Percentiles rank a stretch among this genome's conserved stretches.
phyloP scores from a whole-genome alignment of 202 grass and related monocot species.

The Bolboschoenoplectus hybrid region DNA sequence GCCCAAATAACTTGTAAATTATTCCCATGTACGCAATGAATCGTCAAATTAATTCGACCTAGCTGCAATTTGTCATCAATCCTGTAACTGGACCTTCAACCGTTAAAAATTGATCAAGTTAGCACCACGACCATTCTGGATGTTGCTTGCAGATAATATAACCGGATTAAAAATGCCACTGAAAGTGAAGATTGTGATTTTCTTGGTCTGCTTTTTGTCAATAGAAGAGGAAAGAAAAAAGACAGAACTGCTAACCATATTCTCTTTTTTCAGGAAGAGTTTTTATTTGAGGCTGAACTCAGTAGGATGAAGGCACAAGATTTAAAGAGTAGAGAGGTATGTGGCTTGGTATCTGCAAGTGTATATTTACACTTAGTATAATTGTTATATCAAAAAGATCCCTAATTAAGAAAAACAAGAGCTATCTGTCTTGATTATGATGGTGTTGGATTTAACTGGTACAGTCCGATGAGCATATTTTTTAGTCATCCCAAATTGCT shows the following conservation, averaged over 20 bases:
- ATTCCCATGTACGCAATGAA: neutral
- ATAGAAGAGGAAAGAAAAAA: neutral
- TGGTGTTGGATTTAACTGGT: neutral
- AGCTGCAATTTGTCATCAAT: neutral
- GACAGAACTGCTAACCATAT: neutral
- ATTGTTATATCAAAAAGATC: neutral
- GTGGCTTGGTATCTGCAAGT: constrained; percentile 24
- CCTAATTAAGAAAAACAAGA: constrained; percentile 16
- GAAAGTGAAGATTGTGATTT: neutral
- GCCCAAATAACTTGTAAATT: neutral
- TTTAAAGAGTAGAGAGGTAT: constrained; percentile 92
- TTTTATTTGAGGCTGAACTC: constrained; percentile 89
- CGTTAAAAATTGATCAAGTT: constrained; percentile 23
- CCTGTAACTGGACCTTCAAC: neutral
- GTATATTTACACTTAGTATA: neutral
- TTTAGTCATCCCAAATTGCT: neutral
- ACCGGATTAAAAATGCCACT: neutral
- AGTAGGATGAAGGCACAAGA: constrained; percentile 90
- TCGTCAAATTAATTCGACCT: constrained; percentile 11
- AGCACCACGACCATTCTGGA: constrained; percentile 9
- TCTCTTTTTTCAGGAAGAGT: constrained; percentile 71
- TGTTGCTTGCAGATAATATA: neutral
- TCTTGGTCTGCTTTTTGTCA: neutral
- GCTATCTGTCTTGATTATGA: constrained; percentile 10
- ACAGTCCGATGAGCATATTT: neutral